Conservation (phyloP, 805 yeast species). For the Saturnispora besseyi region DNA sequence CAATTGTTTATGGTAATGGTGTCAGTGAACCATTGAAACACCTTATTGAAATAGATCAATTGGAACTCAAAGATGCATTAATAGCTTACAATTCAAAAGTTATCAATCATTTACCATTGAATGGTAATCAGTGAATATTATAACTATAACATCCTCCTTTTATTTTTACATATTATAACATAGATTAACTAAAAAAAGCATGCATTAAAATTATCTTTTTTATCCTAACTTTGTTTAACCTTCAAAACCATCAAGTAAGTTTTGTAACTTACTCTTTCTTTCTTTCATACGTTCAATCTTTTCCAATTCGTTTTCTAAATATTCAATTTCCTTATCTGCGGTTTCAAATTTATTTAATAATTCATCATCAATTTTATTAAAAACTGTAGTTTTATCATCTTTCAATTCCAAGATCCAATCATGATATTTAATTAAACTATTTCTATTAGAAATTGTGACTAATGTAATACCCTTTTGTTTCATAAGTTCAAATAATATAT, state of each 20-base stretch:
- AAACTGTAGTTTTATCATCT: slow-evolving; percentile 46
- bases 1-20: neutral
- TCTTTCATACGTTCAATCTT: slow-evolving; percentile 50
- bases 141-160: neutral
- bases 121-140: neutral
- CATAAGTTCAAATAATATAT: slow-evolving; percentile 68
- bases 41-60: slow-evolving; percentile 23
- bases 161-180: neutral
- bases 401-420: slow-evolving; percentile 64
- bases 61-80: slow-evolving; percentile 23
- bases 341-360: slow-evolving; percentile 38
- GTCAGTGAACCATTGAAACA: slow-evolving; percentile 14
- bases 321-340: slow-evolving; percentile 68
- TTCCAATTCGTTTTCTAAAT: slow-evolving; percentile 49
- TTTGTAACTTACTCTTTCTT: slow-evolving; percentile 51
- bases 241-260: slow-evolving; percentile 37
- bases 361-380: slow-evolving; percentile 26
- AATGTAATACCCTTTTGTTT: slow-evolving; percentile 63
- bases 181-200: neutral
- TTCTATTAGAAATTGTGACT: slow-evolving; percentile 77
- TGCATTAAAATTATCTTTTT: neutral
- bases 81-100: slow-evolving; percentile 13
- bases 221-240: neutral
- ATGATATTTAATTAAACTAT: slow-evolving; percentile 77
- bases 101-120: slow-evolving; percentile 18